Evolutionary conservation across 306 rosid genomes (phyloP), one percentile per base, ranked within the genome.

Genomic region (Dalbergia cultrata): DNA sequence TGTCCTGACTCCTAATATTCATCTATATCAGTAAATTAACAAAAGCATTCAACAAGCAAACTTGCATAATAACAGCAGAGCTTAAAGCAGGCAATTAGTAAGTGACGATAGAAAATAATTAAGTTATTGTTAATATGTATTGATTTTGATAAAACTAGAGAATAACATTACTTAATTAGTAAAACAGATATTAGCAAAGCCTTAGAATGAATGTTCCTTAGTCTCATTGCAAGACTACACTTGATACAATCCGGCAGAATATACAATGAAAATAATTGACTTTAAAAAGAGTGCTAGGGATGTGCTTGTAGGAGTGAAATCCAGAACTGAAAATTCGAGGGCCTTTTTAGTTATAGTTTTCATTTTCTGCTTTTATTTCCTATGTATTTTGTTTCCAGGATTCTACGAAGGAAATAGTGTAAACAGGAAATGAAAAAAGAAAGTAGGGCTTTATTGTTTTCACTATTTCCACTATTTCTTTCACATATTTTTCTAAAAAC

Each of bases 31-130:
- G 49, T 39, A 45, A 70, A 63, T 65, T 69, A 54, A 41, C 16
- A n/a, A 67, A 74, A 44, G 31, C 58, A 64, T 45, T 61, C 43
- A 13, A 56, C 50, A 67, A 57, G 76, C 26, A 81, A 72, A 77
- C 62, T 21, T 50, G 13, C 22, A 45, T 6, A 69, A 61, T 53
- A 13, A 43, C 56, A 21, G 43, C 52, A 21, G 60, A 47, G 43
- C 59, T 34, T 19, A 33, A 66, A 58, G 57, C 64, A 22, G 80
- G 66, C 69, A 64, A 79, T 13, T 45, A 2, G n/a, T 47, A 49
- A 22, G 13, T 18, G 45, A 39, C 13, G n/a, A 13, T 69, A 26
- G 47, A 67, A 58, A 60, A 72, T 56, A 81, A 81, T 59, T 18
- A 58, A 47, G 14, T 26, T 45, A 31, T 35, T 65, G 50, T 61